phyloP scores from a whole-genome alignment of 306 rosid genomes.

The Adenanthera pavonina region DNA sequence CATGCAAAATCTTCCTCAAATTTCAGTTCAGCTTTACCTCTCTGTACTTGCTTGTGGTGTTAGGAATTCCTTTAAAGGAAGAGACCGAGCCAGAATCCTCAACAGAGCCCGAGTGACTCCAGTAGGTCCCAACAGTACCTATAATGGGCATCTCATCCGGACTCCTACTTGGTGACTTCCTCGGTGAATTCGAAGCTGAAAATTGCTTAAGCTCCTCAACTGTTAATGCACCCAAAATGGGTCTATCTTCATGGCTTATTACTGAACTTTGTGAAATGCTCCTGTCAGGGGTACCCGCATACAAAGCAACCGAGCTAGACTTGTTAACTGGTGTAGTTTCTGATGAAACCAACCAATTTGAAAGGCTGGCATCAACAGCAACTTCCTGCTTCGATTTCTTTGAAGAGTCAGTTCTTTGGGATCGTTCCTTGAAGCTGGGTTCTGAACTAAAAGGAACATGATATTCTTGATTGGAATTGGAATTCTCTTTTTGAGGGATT shows the following conservation, averaged over 20 bases:
- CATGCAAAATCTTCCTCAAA: slow-evolving; percentile 25
- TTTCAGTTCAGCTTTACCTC: slow-evolving; percentile 59
- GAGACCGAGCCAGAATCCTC: slow-evolving; percentile 55
- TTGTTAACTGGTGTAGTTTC: slow-evolving; percentile 38
- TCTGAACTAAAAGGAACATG: slow-evolving; percentile 48
- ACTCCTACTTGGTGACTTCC: slow-evolving; percentile 57
- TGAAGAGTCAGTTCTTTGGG: background rate
- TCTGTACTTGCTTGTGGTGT: slow-evolving; percentile 66
- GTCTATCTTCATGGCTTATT: slow-evolving; percentile 73
- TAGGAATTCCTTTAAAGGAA: slow-evolving; percentile 72
- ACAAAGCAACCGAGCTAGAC: background rate
- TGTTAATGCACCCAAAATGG: slow-evolving; percentile 78
- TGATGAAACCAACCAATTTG: slow-evolving; percentile 78
- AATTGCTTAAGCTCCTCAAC: slow-evolving; percentile 75
- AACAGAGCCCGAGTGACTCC: slow-evolving; percentile 53
- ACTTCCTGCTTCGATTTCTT: slow-evolving; percentile 53
- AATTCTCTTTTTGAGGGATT: slow-evolving; percentile 67
- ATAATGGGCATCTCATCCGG: slow-evolving; percentile 66
- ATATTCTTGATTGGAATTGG: slow-evolving; percentile 44
- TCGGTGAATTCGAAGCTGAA: slow-evolving; percentile 66
- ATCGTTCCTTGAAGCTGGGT: slow-evolving; percentile 42
- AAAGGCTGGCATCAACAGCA: slow-evolving; percentile 86
- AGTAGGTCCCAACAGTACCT: slow-evolving; percentile 73
- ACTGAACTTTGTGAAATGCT: slow-evolving; percentile 56
- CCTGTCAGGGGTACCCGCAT: slow-evolving; percentile 40